These are phyloP conservation scores for Pseudocercospora macadamiae DNA, from an alignment of 2,329 filamentous ascomycete genomes.

Conservation along the genomic window DNA sequence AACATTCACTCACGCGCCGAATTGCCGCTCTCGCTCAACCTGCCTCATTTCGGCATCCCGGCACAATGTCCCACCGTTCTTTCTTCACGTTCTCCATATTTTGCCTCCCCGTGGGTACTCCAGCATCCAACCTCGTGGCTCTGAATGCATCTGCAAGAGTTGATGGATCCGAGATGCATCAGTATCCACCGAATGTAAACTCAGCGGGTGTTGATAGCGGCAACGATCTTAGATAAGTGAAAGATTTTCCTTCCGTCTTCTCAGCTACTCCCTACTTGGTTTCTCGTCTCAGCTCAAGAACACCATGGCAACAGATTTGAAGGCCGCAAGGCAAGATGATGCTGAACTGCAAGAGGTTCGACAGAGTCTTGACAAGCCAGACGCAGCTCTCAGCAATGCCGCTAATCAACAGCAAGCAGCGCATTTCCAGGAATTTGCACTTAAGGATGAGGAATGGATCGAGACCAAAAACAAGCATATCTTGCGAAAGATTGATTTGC, in stretches of 20 bases:
- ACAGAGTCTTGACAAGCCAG: conserved; percentile 12
- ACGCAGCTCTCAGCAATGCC: not conserved
- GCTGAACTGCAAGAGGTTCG: conserved; percentile 13
- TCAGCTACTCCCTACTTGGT: not conserved
- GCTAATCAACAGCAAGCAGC: conserved; percentile 5
- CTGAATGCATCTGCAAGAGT: not conserved
- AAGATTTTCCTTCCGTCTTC: not conserved
- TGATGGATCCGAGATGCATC: not conserved
- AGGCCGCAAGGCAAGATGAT: not conserved
- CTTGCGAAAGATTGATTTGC: conserved; percentile 69
- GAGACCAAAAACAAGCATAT: conserved; percentile 41
- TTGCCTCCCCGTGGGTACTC: conserved; percentile 13
- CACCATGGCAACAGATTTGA: conserved; percentile 11
- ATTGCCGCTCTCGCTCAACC: not conserved
- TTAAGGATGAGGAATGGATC: conserved; percentile 16
- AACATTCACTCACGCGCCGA: conserved; percentile 1
- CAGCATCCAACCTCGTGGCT: conserved; percentile 5
- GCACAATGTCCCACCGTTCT: not conserved
- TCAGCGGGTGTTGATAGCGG: conserved; percentile 1
- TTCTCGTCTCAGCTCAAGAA: not conserved
- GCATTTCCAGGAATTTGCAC: conserved; percentile 12
- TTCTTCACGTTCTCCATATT: conserved; percentile 9
- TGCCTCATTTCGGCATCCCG: conserved; percentile 6
- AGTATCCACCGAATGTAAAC: conserved; percentile 1
- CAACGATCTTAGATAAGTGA: conserved; percentile 8